Evolutionary conservation across 345 rosid genomes (phyloP), one percentile per base, ranked within the genome.

Genomic region (Kandelia obovata): DNA sequence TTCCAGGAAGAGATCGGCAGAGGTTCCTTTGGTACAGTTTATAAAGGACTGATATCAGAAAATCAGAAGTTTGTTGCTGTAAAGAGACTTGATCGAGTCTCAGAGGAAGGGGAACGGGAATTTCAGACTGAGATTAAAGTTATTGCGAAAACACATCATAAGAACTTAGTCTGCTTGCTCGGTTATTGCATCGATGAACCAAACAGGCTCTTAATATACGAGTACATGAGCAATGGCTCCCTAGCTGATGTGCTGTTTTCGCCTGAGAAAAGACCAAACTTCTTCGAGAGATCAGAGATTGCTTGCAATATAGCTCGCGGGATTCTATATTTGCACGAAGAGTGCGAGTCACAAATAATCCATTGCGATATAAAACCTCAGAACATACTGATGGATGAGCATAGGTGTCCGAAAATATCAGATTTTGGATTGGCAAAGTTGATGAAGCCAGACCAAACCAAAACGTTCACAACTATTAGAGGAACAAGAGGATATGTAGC

Each of bases 391-490:
- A 73, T 78, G 62, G 74, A 78, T 20, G 70, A 78, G 49, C 4
- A 31, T 8, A 30, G 51, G 16, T 20, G 35, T 62, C 72, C 78
- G 2, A 78, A 70, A 62, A 72, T 81, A 26, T 61, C 79, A 0
- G 81, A 81, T 53, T 75, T 81, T 6, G 77, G 81, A 52, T 37
- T 77, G 53, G 77, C 84, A 27, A 77, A 81, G 69, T 43, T 77
- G 64, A 21, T 74, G 77, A 81, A 66, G 65, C 77, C 73, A 8
- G 77, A 74, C 21, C 75, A 77, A 56, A 74, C 79, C 37, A 71
- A 58, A 16, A 77, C 81, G 8, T 60, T 56, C 43, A 77, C 73
- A 0, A 49, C 49, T 32, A 70, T 79, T 3, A 69, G 75, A 66
- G 66, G 83, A 30, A 73, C 71, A 1, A 74, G 64, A 65, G 71